These are phyloP conservation scores for Gossypium raimondii DNA, from an alignment of 345 rosid species.

Conservation along the genomic window DNA sequence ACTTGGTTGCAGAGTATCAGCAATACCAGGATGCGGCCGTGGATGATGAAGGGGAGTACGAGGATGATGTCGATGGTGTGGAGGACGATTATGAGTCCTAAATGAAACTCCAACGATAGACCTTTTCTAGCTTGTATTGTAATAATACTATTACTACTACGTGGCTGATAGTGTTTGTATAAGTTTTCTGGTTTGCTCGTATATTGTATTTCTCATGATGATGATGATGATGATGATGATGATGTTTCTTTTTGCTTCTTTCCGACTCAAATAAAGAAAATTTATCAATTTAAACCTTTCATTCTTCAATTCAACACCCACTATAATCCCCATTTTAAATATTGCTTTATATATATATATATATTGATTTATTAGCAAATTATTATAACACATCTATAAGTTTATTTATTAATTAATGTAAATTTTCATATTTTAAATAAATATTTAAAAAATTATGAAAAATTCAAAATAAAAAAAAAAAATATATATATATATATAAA, in stretches of 20 bases:
- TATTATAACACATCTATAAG: too few species aligned
- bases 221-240: not conserved
- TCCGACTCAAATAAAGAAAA: constrained; percentile 18
- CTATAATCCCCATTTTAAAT: not conserved
- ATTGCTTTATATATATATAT: too few species aligned
- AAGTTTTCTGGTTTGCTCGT: not conserved
- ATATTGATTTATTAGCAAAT: too few species aligned
- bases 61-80: constrained; percentile 49
- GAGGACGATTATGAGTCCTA: constrained; percentile 38
- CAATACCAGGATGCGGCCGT: constrained; percentile 96
- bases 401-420: too few species aligned
- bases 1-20: constrained; percentile 91
- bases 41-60: constrained; percentile 81
- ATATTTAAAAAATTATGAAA: too few species aligned
- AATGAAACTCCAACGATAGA: not conserved
- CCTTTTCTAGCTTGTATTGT: constrained; percentile 5
- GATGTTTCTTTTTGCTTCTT: constrained; percentile 7
- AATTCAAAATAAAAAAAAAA: too few species aligned
- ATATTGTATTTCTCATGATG: not conserved
- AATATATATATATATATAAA: too few species aligned
- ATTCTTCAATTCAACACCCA: not conserved
- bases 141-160: not conserved
- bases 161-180: constrained; percentile 5
- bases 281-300: not conserved
- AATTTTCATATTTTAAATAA: too few species aligned